Base-by-base conservation (phyloP, 2,329 filamentous ascomycete genomes). In the Sphaerulina vaccinii region DNA sequence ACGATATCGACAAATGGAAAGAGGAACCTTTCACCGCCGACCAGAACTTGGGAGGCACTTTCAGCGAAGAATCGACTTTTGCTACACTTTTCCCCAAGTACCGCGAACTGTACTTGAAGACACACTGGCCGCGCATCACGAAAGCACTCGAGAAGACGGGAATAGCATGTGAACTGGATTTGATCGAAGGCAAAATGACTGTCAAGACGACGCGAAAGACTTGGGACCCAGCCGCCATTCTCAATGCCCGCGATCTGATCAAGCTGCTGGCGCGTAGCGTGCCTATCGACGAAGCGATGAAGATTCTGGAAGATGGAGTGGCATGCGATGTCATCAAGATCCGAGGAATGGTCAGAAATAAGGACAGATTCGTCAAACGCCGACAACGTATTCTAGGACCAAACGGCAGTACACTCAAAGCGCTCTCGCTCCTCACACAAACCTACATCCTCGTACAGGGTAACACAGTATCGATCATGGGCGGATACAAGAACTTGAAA, bases 301-400 rank as follows among this genome's bases (percentile, higher is more conserved):
- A 95, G 72, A 95, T 99, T 45, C 81, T 99, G 52, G 87, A 97
- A 40, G 93, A 99, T 70, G 90, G 86, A 21, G 80, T 92, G 41
- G 91, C 91, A 9, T 91, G 88, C 76, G 93, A 99, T 71, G 86
- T 99, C 52, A 92, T 99, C 76, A 97, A 96, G 77, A 95, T 96
- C 63, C 81, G 90, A 56, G 92, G 84, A 66, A 79, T 96, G 41
- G 90, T 97, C 22, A 81, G 88, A 57, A 96, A 92, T 73, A 96
- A 96, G 72, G 91, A 97, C 61, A 84, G 90, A 51, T 99, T 97
- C 65, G 88, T 96, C 45, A 99, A 99, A 78, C 80, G 93, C 50
- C 82, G 93, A 42, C 93, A 99, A 73, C 80, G 93, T 51, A 93
- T 99, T 52, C 78, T 99, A 19, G 93, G 93, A 0, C 91, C 92